These are phyloP conservation scores for Ceraceosorus bombacis DNA, from an alignment of 1,284 basidiomycete genomes.

Conservation along the genomic window DNA sequence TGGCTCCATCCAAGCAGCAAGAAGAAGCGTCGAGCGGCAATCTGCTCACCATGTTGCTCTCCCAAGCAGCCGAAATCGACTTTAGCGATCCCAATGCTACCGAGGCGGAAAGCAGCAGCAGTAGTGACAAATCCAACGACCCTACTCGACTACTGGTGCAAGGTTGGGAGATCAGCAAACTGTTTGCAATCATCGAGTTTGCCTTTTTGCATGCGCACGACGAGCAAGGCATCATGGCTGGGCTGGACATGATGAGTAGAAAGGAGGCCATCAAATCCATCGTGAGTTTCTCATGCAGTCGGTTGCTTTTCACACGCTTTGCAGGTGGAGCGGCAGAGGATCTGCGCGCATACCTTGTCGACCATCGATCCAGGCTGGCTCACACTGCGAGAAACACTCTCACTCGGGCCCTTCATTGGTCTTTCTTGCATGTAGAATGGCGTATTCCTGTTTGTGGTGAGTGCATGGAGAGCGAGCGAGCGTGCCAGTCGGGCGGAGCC, in stretches of 20 bases:
- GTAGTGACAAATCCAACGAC: slow-evolving; percentile 1
- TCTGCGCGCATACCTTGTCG: too few relatives aligned
- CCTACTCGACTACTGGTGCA: slow-evolving; percentile 23
- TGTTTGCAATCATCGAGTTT: slow-evolving; percentile 27
- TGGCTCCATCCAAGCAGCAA: background rate
- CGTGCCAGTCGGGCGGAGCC: too few relatives aligned
- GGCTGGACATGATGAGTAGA: slow-evolving; percentile 33
- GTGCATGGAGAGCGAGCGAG: too few relatives aligned
- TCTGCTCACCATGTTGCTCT: slow-evolving; percentile 30
- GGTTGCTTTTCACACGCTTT: too few relatives aligned
- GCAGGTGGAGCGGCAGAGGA: too few relatives aligned
- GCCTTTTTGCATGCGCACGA: slow-evolving; percentile 23
- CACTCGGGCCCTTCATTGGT: too few relatives aligned
- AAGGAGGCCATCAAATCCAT: slow-evolving; percentile 30
- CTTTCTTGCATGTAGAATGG: slow-evolving; percentile 20
- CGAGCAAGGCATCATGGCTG: slow-evolving; percentile 23
- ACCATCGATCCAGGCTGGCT: too few relatives aligned
- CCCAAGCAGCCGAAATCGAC: slow-evolving; percentile 31
- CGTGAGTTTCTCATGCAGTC: too few relatives aligned
- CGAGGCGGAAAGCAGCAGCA: slow-evolving; percentile 6
- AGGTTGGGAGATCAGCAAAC: slow-evolving; percentile 22
- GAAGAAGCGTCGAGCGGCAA: slow-evolving; percentile 15
- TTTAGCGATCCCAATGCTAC: slow-evolving; percentile 19
- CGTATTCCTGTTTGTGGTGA: slow-evolving; percentile 26
- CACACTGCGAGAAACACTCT: too few relatives aligned